phyloP scores from a whole-genome alignment of 2,329 filamentous ascomycete genomes.

The Pseudonectria foliicola region DNA sequence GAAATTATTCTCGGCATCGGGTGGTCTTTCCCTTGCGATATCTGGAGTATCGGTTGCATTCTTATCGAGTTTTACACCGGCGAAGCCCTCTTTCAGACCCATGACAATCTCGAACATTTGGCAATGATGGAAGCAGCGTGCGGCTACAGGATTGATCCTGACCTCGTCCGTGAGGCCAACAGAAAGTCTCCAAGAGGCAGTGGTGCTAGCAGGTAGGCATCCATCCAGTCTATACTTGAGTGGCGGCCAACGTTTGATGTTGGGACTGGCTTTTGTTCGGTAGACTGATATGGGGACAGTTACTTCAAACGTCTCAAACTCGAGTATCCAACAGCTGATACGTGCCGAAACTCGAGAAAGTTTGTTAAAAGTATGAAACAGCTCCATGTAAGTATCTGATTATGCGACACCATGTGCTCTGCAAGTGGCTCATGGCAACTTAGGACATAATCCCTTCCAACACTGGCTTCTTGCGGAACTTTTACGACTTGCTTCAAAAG shows the following conservation, averaged over 20 bases:
- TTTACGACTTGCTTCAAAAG: slow-evolving; percentile 56
- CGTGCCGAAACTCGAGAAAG: slow-evolving; percentile 54
- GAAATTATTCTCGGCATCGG: slow-evolving; percentile 65
- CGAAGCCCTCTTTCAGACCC: slow-evolving; percentile 64
- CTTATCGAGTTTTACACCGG: slow-evolving; percentile 66
- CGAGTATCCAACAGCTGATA: slow-evolving; percentile 58
- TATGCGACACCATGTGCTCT: neutral
- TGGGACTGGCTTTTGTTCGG: neutral
- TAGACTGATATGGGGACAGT: slow-evolving; percentile 32
- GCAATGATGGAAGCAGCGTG: slow-evolving; percentile 69
- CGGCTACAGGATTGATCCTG: slow-evolving; percentile 49
- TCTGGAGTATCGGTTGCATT: slow-evolving; percentile 69
- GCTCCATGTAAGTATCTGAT: slow-evolving; percentile 45
- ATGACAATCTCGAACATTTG: slow-evolving; percentile 64
- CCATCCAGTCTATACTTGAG: slow-evolving; percentile 56
- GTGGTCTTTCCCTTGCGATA: slow-evolving; percentile 66
- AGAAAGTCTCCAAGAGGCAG: slow-evolving; percentile 49
- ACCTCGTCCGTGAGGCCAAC: slow-evolving; percentile 43
- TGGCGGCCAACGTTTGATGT: slow-evolving; percentile 4
- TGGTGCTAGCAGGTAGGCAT: slow-evolving; percentile 18
- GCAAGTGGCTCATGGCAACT: slow-evolving; percentile 1
- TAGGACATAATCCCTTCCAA: slow-evolving; percentile 59
- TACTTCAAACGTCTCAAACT: slow-evolving; percentile 61
- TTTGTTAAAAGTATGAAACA: slow-evolving; percentile 69
- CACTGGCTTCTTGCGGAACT: slow-evolving; percentile 53